These are phyloP conservation scores for Fusarium falciforme DNA, from an alignment of 2,329 filamentous ascomycete genomes.

Conservation along the genomic window DNA sequence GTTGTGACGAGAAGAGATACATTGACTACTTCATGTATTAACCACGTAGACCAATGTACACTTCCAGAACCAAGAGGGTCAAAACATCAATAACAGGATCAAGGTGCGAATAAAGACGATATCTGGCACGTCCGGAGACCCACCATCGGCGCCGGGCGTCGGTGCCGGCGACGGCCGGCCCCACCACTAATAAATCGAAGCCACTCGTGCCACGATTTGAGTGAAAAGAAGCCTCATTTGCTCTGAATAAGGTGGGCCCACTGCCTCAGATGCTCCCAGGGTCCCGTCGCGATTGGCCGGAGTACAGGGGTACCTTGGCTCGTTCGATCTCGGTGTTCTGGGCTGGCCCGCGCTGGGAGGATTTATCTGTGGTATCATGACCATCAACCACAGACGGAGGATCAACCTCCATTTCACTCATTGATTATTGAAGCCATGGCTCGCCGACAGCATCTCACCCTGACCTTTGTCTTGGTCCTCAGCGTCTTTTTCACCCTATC, in stretches of 20 bases:
- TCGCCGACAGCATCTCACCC: slow-evolving; percentile 63
- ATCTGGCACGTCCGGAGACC: slow-evolving; percentile 16
- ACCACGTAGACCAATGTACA: not conserved
- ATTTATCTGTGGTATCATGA: slow-evolving; percentile 38
- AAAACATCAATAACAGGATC: not conserved
- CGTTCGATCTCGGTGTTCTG: slow-evolving; percentile 36
- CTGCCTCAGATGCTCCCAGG: slow-evolving; percentile 28
- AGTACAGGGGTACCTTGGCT: slow-evolving; percentile 21
- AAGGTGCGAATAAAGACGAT: not conserved
- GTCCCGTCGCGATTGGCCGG: slow-evolving; percentile 31
- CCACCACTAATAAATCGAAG: slow-evolving; percentile 23
- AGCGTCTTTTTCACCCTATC: slow-evolving; percentile 68
- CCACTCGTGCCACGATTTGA: slow-evolving; percentile 31
- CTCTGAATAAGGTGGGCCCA: slow-evolving; percentile 10
- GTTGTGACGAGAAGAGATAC: not conserved
- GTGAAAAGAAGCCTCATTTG: slow-evolving; percentile 11
- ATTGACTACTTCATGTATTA: not conserved
- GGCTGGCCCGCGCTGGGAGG: slow-evolving; percentile 14
- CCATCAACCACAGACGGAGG: slow-evolving; percentile 35
- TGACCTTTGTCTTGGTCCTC: slow-evolving; percentile 66
- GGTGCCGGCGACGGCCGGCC: slow-evolving; percentile 36
- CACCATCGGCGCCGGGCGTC: slow-evolving; percentile 21
- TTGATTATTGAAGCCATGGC: slow-evolving; percentile 55
- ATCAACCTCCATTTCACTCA: slow-evolving; percentile 38
- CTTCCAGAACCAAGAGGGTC: not conserved